phyloP scores from a whole-genome alignment of 2,329 filamentous ascomycete species.

The Colletotrichum sp. region DNA sequence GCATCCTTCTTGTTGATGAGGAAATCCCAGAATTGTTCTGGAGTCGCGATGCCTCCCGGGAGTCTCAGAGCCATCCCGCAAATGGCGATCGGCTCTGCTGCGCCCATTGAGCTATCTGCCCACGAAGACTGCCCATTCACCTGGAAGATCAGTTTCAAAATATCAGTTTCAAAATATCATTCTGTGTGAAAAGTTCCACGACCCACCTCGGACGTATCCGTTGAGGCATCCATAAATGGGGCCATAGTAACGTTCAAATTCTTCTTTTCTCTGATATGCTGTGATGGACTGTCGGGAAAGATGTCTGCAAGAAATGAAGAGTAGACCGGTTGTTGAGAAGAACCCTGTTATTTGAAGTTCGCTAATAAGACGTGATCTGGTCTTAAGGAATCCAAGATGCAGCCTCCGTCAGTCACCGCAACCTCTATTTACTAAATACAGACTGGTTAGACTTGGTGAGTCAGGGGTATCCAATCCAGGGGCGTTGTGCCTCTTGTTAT shows the following conservation, averaged over 20 bases:
- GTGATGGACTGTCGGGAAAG: fast-evolving
- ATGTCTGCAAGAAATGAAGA: background rate
- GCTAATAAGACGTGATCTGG: background rate
- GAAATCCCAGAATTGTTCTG: slow-evolving; percentile 28
- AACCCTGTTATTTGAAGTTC: background rate
- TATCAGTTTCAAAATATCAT: too few relatives aligned
- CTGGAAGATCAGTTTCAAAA: background rate
- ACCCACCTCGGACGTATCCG: background rate
- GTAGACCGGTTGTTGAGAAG: fast-evolving
- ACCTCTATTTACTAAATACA: background rate
- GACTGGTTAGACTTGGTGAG: background rate
- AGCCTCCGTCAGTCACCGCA: background rate
- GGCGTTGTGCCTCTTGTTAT: background rate
- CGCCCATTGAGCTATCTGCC: background rate
- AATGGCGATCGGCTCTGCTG: slow-evolving; percentile 26
- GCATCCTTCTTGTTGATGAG: slow-evolving; percentile 27
- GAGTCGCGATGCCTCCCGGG: slow-evolving; percentile 25
- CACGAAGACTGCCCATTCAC: background rate
- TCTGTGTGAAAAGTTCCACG: fast-evolving
- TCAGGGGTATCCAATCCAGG: background rate
- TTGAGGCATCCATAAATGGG: background rate
- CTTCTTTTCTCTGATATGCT: background rate
- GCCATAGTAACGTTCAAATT: background rate
- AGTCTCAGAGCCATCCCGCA: slow-evolving; percentile 30
- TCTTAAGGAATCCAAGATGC: background rate